Evolutionary conservation across 2,329 filamentous ascomycete species (phyloP).

Genomic region (Botrytis paeoniae): DNA sequence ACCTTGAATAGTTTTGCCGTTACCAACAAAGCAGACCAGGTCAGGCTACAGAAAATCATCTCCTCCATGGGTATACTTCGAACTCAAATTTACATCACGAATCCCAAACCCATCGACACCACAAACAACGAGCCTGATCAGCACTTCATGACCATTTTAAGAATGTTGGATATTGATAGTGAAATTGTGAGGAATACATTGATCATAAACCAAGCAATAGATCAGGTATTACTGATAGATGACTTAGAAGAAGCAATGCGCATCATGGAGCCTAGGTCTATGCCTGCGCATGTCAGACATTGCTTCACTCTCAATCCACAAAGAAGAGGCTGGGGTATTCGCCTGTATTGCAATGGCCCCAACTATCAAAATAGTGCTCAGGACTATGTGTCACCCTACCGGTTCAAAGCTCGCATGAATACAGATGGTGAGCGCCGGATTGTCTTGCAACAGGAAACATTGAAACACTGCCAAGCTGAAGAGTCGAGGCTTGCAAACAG

Average conservation of each 20-base stretch:
- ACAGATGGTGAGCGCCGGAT: conserved; percentile 71
- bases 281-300: conserved; percentile 65
- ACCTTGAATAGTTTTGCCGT: conserved; percentile 78
- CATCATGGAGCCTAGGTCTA: conserved; percentile 62
- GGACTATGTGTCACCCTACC: conserved; percentile 44
- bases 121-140: conserved; percentile 69
- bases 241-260: conserved; percentile 63
- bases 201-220: conserved; percentile 78
- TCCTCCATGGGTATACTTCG: conserved; percentile 44
- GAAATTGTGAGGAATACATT: conserved; percentile 74
- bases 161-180: conserved; percentile 78
- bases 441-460: conserved; percentile 46
- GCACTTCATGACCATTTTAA: conserved; percentile 72
- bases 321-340: conserved; percentile 56
- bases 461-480: conserved; percentile 55
- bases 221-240: conserved; percentile 78
- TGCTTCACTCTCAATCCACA: conserved; percentile 69
- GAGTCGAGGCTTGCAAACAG: conserved; percentile 46
- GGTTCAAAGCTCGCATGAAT: conserved; percentile 65
- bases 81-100: conserved; percentile 54
- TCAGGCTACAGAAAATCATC: conserved; percentile 65
- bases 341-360: conserved; percentile 50
- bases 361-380: conserved; percentile 43
- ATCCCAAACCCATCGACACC: conserved; percentile 53
- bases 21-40: conserved; percentile 70